Percentiles rank a stretch among this genome's conserved stretches.
phyloP scores from a whole-genome alignment of 371 early-diverging fungal genomes.

The Haplosporangium sp. region DNA sequence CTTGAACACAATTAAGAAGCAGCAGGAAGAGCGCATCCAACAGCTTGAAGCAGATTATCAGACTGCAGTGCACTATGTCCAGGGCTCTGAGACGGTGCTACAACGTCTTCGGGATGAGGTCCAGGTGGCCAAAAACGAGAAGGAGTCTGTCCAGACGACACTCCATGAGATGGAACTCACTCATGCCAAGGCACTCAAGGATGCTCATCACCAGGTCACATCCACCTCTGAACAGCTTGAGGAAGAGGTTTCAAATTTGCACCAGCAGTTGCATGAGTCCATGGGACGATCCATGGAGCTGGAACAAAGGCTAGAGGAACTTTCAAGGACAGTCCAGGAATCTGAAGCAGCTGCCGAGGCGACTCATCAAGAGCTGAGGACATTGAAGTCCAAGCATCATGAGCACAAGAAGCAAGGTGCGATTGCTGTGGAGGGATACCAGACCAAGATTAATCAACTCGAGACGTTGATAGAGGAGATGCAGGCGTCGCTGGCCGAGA shows the following conservation, averaged over 20 bases:
- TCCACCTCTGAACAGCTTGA: constrained; percentile 19
- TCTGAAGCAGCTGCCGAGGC: constrained; percentile 27
- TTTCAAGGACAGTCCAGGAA: constrained; percentile 18
- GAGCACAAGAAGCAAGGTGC: constrained; percentile 52
- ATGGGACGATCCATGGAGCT: constrained; percentile 45
- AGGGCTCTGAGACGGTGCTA: constrained; percentile 50
- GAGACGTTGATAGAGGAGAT: constrained; percentile 24
- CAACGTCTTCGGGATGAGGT: constrained; percentile 51
- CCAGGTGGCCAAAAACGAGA: constrained; percentile 32
- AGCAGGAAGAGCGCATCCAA: constrained; percentile 41
- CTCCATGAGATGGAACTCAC: constrained; percentile 20
- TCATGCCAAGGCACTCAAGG: constrained; percentile 27
- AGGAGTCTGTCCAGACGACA: constrained; percentile 10
- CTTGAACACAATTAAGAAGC: constrained; percentile 23
- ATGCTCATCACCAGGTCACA: background rate
- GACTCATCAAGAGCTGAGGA: constrained; percentile 29
- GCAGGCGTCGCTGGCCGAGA: constrained; percentile 31
- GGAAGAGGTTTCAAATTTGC: constrained; percentile 32
- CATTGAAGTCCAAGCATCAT: constrained; percentile 46
- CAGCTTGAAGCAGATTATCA: constrained; percentile 55
- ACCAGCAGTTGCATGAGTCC: constrained; percentile 41
- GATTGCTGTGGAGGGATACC: constrained; percentile 8
- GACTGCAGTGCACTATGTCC: constrained; percentile 55
- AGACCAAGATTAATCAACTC: constrained; percentile 18
- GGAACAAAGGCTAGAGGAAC: constrained; percentile 37